Evolutionary conservation across 768 basidiomycete species (phyloP), one percentile per base, ranked within the genome.

Genomic region (Trametes coccinea): DNA sequence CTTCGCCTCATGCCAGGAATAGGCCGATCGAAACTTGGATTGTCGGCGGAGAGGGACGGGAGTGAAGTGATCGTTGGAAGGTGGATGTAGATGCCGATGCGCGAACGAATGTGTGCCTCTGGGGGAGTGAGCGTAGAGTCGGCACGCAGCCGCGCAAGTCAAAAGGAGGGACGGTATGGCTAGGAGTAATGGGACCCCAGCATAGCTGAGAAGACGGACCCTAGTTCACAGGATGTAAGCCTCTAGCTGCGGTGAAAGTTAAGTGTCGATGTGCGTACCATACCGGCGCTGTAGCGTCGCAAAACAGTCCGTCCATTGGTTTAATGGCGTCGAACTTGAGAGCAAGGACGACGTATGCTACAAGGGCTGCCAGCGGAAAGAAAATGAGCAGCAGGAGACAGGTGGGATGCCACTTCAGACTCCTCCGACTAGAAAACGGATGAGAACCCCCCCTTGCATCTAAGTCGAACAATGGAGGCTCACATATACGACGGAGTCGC

Each of bases 121-220:
- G 30, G 62, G 58, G 5, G 62, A 59, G 51, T 52, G 62, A 56
- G 52, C 39, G 58, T 60, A 55, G 60, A 47, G 66, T 17, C 50
- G 61, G 76, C 39, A 74, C 47, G 50, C 80, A 70, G n/a, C 81
- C 79, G 37, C 69, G 29, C 79, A 70, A 4, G 85, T 84, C 11
- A 86, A 70, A 62, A 78, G 73, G 43, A 85, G 70, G 49, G 80
- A 81, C 2, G 87, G 87, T 14, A 86, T 69, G 3, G 79, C 73
- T 9, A 84, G 70, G 45, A 83, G 56, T 59, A 86, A 76, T 0
- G 86, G 80, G 6, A 79, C 68, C 6, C 86, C 88, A 11, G 86
- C 81, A 65, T 87, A 88, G 41, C 83, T 82, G n/a, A 86, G 65
- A 57, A 88, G 79, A 47, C 87, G 83, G 33, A 83, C 78, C 88